Evolutionary conservation across 2,329 filamentous ascomycete genomes (phyloP).

Genomic region (Cephalotrichum gorgonifer): DNA sequence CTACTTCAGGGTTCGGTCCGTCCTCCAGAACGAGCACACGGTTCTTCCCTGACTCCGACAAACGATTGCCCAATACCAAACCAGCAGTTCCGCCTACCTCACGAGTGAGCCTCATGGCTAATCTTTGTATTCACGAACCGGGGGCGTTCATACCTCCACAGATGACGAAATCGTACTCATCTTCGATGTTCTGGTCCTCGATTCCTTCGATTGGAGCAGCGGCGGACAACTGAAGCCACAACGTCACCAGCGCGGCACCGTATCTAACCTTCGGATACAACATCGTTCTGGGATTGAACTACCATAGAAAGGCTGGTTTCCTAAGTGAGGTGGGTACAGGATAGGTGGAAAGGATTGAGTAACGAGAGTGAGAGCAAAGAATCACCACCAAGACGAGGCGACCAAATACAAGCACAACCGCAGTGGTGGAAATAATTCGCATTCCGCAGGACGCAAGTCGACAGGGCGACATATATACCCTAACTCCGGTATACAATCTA

Average conservation of each 20-base stretch:
- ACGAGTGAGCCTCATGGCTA: not conserved
- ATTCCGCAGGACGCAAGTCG: no score
- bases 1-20: slow-evolving; percentile 12
- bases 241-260: not conserved
- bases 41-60: slow-evolving; percentile 13
- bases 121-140: not conserved
- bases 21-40: slow-evolving; percentile 15
- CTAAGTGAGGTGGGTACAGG: no score
- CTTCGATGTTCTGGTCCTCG: slow-evolving; percentile 8
- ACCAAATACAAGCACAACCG: no score
- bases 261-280: not conserved
- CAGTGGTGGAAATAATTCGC: no score
- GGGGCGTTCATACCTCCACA: slow-evolving; percentile 7
- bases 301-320: no score
- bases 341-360: no score
- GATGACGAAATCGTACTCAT: slow-evolving; percentile 13
- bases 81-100: slow-evolving; percentile 14
- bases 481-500: no score
- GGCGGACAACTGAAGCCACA: not conserved
- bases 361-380: no score
- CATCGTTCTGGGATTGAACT: not conserved
- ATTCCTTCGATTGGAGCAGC: slow-evolving; percentile 9
- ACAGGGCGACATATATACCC: no score
- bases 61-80: slow-evolving; percentile 15
- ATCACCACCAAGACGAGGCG: no score